phyloP scores from a whole-genome alignment of 1,139 yeast genomes.

The Arxiozyma slooffiae region DNA sequence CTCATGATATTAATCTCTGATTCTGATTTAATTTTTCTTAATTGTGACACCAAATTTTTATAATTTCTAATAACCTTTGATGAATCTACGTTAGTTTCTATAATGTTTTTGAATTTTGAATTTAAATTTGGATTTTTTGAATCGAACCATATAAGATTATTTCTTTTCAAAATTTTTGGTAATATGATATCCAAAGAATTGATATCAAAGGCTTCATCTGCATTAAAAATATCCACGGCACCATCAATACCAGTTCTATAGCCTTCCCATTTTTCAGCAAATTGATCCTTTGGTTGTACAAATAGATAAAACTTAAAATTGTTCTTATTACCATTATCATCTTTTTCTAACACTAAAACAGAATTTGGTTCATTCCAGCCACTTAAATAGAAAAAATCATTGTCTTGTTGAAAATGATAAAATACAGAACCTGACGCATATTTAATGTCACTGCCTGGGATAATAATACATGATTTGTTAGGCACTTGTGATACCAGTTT shows the following conservation, averaged over 20 bases:
- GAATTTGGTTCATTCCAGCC: conserved; percentile 94
- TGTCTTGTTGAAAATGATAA: conserved; percentile 85
- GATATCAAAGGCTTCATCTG: conserved; percentile 60
- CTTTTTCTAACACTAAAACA: conserved; percentile 63
- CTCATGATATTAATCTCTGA: conserved; percentile 74
- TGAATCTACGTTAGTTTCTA: conserved; percentile 12
- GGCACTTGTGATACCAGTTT: conserved; percentile 50
- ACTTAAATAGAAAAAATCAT: conserved; percentile 72
- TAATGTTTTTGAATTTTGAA: conserved; percentile 13
- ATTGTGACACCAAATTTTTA: conserved; percentile 41
- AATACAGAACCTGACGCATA: conserved; percentile 87
- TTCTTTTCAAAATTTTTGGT: conserved; percentile 38
- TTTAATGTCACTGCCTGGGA: conserved; percentile 63
- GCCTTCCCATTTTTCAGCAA: conserved; percentile 91
- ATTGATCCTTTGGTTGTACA: conserved; percentile 74
- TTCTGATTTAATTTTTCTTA: conserved; percentile 63
- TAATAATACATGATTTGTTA: conserved; percentile 55
- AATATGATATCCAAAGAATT: conserved; percentile 33
- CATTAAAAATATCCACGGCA: conserved; percentile 74
- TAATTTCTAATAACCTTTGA: conserved; percentile 5
- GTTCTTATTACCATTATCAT: conserved; percentile 36
- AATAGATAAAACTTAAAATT: conserved; percentile 62
- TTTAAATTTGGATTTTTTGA: conserved; percentile 9
- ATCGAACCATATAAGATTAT: conserved; percentile 45
- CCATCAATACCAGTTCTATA: conserved; percentile 79